These are phyloP conservation scores for Podospora comata DNA, from an alignment of 495 filamentous ascomycete species.

Conservation along the genomic window DNA sequence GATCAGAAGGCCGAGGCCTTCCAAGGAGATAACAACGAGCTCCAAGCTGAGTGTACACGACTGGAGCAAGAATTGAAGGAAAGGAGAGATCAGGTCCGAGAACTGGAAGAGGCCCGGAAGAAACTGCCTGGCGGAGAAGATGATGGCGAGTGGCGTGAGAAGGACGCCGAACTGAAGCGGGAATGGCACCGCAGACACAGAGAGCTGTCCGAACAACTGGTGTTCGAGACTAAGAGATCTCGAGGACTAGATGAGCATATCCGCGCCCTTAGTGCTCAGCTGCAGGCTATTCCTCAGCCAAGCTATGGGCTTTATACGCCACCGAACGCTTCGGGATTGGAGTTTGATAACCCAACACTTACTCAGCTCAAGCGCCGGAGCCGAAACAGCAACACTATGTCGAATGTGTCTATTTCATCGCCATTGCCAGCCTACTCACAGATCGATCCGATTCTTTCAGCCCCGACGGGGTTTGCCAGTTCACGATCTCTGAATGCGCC, in stretches of 20 bases:
- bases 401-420: constrained; percentile 42
- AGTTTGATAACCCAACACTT: constrained; percentile 47
- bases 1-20: constrained; percentile 35
- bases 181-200: constrained; percentile 46
- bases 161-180: constrained; percentile 38
- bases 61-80: constrained; percentile 49
- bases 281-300: constrained; percentile 37
- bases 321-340: constrained; percentile 44
- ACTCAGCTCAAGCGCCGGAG: constrained; percentile 52
- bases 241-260: constrained; percentile 41
- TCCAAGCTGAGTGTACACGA: constrained; percentile 36
- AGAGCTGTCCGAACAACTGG: constrained; percentile 43
- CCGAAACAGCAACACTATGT: constrained; percentile 55
- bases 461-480: constrained; percentile 36
- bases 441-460: constrained; percentile 35
- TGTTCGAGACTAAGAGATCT: constrained; percentile 34
- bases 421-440: constrained; percentile 40
- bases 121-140: constrained; percentile 52
- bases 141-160: constrained; percentile 52
- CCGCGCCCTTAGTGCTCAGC: constrained; percentile 32
- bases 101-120: constrained; percentile 54
- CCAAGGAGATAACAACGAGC: constrained; percentile 29
- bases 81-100: constrained; percentile 47
- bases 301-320: constrained; percentile 41
- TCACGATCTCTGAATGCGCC: constrained; percentile 42